phyloP scores from a whole-genome alignment of 176 grass and related monocot genomes.

The Rhynchospora pubera region DNA sequence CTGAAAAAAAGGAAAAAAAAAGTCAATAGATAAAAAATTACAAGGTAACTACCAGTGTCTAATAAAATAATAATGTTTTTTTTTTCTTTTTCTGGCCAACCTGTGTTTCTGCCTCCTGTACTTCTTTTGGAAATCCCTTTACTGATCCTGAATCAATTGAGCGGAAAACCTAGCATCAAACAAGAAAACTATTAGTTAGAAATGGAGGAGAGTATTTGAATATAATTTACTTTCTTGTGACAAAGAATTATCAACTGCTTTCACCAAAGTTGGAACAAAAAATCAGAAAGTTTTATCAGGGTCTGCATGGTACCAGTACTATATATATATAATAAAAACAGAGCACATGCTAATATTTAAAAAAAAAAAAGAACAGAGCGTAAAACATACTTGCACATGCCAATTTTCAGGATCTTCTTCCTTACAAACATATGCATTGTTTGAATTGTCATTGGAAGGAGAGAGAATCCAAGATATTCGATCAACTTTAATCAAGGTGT shows the following conservation, averaged over 20 bases:
- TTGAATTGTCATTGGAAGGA: slow-evolving; percentile 17
- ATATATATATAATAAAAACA: no score
- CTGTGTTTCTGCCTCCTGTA: slow-evolving; percentile 52
- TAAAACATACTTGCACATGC: slow-evolving; percentile 44
- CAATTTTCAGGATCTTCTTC: slow-evolving; percentile 51
- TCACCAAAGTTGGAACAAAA: neutral
- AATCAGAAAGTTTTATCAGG: neutral
- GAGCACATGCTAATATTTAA: no score
- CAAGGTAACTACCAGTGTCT: neutral
- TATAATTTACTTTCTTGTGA: neutral
- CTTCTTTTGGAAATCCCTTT: slow-evolving; percentile 53
- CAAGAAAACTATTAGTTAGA: neutral
- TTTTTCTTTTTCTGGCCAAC: slow-evolving; percentile 5
- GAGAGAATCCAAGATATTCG: slow-evolving; percentile 57
- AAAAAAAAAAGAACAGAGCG: neutral
- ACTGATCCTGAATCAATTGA: slow-evolving; percentile 66
- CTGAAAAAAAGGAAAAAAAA: neutral
- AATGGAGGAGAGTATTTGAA: neutral
- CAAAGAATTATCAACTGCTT: neutral
- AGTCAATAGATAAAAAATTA: neutral
- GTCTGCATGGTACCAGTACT: neutral
- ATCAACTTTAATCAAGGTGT: slow-evolving; percentile 51
- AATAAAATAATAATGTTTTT: neutral
- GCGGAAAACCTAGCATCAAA: slow-evolving; percentile 36
- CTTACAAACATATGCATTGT: slow-evolving; percentile 26